A percentile compares a stretch with the other conserved stretches of the same genome.
Evolutionary conservation across 805 yeast species (phyloP).

Genomic region (Barnettozyma vustinii): DNA sequence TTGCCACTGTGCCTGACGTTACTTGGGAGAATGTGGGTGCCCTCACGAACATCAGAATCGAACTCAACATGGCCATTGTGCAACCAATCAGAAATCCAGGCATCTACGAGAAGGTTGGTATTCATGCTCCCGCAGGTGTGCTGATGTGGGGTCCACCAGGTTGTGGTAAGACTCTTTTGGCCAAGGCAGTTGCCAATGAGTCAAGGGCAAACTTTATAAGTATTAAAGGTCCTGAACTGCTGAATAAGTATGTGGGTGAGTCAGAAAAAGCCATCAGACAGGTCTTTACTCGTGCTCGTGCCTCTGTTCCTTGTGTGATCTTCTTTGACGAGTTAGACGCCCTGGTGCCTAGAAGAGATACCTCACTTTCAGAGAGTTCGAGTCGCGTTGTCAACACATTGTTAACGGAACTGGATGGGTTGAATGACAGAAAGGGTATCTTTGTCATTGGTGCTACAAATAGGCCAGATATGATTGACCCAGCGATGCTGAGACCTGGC

Average conservation of each 20-base stretch:
- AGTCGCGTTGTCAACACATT: slow-evolving; percentile 92
- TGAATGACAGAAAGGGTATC: slow-evolving; percentile 87
- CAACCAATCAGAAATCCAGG: slow-evolving; percentile 95
- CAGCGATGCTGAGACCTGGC: slow-evolving; percentile 97
- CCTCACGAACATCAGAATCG: slow-evolving; percentile 69
- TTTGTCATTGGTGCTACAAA: slow-evolving; percentile 96
- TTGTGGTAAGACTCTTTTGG: slow-evolving; percentile 93
- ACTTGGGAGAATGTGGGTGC: slow-evolving; percentile 97
- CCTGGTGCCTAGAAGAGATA: slow-evolving; percentile 88
- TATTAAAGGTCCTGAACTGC: slow-evolving; percentile 90
- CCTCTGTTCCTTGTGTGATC: slow-evolving; percentile 89
- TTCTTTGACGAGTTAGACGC: slow-evolving; percentile 97
- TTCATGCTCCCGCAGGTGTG: slow-evolving; percentile 95
- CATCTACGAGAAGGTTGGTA: slow-evolving; percentile 83
- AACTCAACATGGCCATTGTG: slow-evolving; percentile 93
- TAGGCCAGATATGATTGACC: slow-evolving; percentile 96
- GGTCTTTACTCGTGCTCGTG: slow-evolving; percentile 87
- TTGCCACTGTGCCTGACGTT: slow-evolving; percentile 97
- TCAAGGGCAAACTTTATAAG: slow-evolving; percentile 94
- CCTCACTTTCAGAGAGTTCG: slow-evolving; percentile 81
- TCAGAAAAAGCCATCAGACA: slow-evolving; percentile 92
- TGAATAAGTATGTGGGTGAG: slow-evolving; percentile 95
- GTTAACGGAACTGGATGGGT: slow-evolving; percentile 90
- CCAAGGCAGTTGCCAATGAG: slow-evolving; percentile 97
- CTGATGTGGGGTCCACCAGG: slow-evolving; percentile 99